These are phyloP conservation scores for Fonticula alba DNA, from an alignment of 78 protist species.

Conservation along the genomic window DNA sequence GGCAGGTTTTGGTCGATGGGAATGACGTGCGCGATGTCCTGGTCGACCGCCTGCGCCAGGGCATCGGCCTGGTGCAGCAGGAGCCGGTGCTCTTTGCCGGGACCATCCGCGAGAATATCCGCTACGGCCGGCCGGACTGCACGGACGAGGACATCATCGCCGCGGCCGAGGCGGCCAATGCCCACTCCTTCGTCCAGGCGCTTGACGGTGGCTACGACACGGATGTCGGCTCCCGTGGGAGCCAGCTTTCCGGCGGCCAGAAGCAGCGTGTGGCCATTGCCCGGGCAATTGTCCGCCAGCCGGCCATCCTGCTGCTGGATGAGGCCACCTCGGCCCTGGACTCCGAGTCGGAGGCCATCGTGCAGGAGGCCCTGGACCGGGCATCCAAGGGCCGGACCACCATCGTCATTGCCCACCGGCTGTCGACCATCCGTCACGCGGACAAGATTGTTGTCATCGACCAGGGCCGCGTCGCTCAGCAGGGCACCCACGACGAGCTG, in stretches of 20 bases:
- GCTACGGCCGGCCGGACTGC: conserved; percentile 39
- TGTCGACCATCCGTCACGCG: conserved; percentile 52
- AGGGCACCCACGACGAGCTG: conserved; percentile 35
- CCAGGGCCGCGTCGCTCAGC: conserved; percentile 44
- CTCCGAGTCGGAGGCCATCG: conserved; percentile 50
- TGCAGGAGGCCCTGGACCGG: conserved; percentile 46
- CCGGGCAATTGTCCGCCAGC: conserved; percentile 39
- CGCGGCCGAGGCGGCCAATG: conserved; percentile 49
- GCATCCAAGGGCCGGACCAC: conserved; percentile 43
- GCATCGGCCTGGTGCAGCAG: conserved; percentile 30
- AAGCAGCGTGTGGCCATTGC: conserved; percentile 78
- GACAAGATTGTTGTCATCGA: conserved; percentile 39
- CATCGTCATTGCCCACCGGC: conserved; percentile 72
- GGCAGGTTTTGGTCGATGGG: conserved; percentile 52
- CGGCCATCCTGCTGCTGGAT: conserved; percentile 64
- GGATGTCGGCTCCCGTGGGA: conserved; percentile 57
- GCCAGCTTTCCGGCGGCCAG: conserved; percentile 71
- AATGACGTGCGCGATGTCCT: background rate
- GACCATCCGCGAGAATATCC: conserved; percentile 49
- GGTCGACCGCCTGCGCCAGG: conserved; percentile 12
- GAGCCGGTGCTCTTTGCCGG: conserved; percentile 39
- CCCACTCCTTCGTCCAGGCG: conserved; percentile 37
- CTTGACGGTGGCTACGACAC: conserved; percentile 48
- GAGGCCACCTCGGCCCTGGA: conserved; percentile 59
- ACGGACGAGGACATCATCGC: conserved; percentile 36